Evolutionary conservation across 2,329 filamentous ascomycete genomes (phyloP).

Genomic region (Metarhizium brunneum): DNA sequence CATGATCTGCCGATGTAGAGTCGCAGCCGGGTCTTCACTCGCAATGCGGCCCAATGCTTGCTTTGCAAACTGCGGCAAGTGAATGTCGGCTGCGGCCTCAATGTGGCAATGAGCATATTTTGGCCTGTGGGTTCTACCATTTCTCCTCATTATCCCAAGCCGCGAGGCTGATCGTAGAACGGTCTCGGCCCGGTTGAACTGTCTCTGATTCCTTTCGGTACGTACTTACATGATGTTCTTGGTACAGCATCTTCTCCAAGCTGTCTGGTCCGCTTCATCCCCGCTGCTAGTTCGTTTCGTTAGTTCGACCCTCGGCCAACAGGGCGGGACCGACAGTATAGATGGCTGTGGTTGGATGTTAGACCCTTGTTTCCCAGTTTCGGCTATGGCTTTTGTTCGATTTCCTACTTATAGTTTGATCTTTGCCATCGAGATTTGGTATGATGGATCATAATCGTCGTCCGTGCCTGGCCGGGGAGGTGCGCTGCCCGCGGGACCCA

Average conservation of each 20-base stretch:
- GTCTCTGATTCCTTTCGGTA: background rate
- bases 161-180: constrained; percentile 1
- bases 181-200: background rate
- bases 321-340: no score
- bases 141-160: background rate
- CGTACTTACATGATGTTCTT: background rate
- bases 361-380: background rate
- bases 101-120: background rate
- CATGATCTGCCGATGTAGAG: background rate
- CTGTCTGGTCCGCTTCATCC: no score
- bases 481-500: background rate
- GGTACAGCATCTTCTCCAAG: background rate
- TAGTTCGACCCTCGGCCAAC: no score
- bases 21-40: no score
- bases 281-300: no score
- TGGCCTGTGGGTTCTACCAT: background rate
- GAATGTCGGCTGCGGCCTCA: background rate
- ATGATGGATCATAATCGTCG: background rate
- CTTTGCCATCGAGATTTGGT: background rate
- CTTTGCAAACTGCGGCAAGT: no score
- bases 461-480: background rate
- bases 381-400: background rate
- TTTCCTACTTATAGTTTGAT: background rate
- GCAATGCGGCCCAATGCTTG: no score
- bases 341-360: background rate